Conservation (phyloP, 139 green algal genomes). For the Eudorina sp. region DNA sequence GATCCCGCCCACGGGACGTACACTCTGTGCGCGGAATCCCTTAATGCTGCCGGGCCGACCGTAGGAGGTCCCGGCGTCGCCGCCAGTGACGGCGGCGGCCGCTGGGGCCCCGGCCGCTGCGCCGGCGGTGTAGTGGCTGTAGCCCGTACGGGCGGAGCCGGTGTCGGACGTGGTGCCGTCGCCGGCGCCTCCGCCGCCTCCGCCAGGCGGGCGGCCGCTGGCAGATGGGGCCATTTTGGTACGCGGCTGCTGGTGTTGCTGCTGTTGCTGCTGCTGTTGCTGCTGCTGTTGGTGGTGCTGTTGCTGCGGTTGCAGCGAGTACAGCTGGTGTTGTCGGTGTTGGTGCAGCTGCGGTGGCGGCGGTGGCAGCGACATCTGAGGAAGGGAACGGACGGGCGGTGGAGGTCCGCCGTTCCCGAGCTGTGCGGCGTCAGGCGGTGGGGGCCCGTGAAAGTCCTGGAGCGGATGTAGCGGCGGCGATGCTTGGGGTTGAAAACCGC, state of each 20-base stretch:
- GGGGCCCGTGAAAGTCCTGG: too few species aligned
- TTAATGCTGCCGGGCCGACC: too few species aligned
- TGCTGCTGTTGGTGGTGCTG: background rate
- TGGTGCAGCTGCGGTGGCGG: too few species aligned
- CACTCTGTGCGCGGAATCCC: too few species aligned
- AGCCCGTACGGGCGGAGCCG: background rate
- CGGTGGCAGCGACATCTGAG: too few species aligned
- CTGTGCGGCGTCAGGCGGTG: too few species aligned
- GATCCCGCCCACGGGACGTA: background rate
- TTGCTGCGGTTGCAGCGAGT: background rate
- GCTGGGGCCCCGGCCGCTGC: background rate
- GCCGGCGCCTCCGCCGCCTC: background rate
- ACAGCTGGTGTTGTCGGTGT: background rate
- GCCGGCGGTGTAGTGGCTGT: background rate
- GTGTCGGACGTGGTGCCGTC: constrained; percentile 18
- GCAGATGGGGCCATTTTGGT: background rate
- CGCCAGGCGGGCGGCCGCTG: background rate
- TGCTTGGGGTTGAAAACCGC: too few species aligned
- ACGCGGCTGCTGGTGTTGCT: background rate
- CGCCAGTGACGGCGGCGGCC: background rate
- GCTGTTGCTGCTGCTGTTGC: background rate
- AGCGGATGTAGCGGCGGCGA: too few species aligned
- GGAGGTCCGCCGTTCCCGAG: too few species aligned
- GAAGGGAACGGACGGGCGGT: too few species aligned
- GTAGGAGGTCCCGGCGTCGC: background rate